Percentiles rank a stretch among this genome's conserved stretches.
These are phyloP conservation scores for Jamesozyma piceae DNA, from an alignment of 805 yeast genomes.

Conservation along the genomic window DNA sequence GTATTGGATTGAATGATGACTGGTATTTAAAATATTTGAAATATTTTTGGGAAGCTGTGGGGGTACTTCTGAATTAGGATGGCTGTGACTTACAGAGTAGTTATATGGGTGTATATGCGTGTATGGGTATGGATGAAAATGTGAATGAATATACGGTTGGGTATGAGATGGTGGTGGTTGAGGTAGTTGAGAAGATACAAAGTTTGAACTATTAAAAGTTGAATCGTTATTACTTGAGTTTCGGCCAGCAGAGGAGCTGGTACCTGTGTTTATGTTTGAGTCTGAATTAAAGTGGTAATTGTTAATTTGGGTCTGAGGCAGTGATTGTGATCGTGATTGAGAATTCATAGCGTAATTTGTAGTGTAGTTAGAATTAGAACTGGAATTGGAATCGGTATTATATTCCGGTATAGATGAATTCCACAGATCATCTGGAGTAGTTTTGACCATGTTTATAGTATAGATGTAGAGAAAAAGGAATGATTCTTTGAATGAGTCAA, in stretches of 20 bases:
- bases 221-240: background rate
- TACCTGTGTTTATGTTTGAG: no score
- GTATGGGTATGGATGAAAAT: background rate
- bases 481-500: no score
- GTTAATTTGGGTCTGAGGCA: background rate
- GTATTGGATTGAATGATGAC: background rate
- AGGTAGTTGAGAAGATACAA: no score
- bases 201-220: no score
- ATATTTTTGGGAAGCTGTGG: background rate
- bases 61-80: background rate
- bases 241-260: background rate
- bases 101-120: conserved; percentile 6
- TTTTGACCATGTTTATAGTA: background rate
- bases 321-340: background rate
- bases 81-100: background rate
- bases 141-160: conserved; percentile 1
- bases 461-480: no score
- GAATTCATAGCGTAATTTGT: no score
- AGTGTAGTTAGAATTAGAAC: no score
- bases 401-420: background rate
- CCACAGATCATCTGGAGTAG: background rate
- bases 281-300: background rate
- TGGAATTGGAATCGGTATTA: background rate
- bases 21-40: background rate
- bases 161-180: background rate